Evolutionary conservation across 2,329 filamentous ascomycete species (phyloP), one percentile per base, ranked within the genome.

Genomic region (Fusarium sp.): DNA sequence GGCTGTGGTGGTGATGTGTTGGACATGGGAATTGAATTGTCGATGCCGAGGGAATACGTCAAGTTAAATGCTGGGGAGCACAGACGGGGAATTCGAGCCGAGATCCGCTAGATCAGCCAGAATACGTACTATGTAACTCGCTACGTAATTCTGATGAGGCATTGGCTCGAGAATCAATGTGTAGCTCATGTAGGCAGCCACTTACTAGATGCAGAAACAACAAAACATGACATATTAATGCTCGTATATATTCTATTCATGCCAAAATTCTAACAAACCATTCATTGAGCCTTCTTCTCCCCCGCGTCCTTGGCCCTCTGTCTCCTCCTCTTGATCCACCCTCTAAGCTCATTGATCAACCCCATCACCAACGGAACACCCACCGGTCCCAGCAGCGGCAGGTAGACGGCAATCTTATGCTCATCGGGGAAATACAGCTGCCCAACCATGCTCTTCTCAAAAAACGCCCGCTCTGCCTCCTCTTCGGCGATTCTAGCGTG

Each of bases 341-440:
- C 85, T 77, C 88, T 92, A 15, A 95, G 43, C 80, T 98, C 93
- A 70, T 93, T 96, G 40, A 97, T 67, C 26, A 92, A 79, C 5
- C 91, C 90, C 85, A 97, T 91, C 7, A 97, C 75, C 45, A 99
- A 78, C 34, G 95, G 95, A 11, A 98, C 94, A 5, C 91, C 93
- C 36, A 98, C 88, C 0, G 95, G 95, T 1, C 95, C 95, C 36
- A 99, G 79, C 10, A 99, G 79, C 1, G 95, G 95, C 69, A 99
- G 78, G 74, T 99, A 99, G 1, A 99, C 95, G 0, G 95, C 95
- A 24, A 99, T 87, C 77, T 98, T 99, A 76, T 99, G 95, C 79
- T 99, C 95, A 72, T 99, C 95, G 0, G 95, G 95, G 76, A 99
- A 99, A 76, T 98, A 99, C 3, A 98, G 89, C 78, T 98, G 95